A percentile compares a stretch with the other conserved stretches of the same genome.
Evolutionary conservation across 441 rosid genomes (phyloP).

Genomic region (Sinapis alba): DNA sequence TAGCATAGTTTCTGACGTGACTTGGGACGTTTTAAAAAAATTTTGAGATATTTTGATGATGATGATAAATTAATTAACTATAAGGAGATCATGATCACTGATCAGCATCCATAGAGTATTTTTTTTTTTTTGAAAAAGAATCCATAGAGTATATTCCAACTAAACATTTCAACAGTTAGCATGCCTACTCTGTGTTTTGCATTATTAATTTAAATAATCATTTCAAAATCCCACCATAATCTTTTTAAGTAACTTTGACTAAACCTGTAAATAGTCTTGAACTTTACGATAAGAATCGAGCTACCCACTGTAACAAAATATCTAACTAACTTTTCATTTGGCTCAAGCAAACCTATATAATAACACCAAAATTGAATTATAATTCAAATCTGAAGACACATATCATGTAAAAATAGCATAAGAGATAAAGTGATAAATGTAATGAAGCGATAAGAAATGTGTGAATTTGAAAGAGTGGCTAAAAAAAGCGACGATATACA

Average conservation of each 20-base stretch:
- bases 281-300: neutral
- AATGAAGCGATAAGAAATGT: slow-evolving; percentile 17
- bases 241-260: neutral
- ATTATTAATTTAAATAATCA: neutral
- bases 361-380: neutral
- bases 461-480: slow-evolving; percentile 9
- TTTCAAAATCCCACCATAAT: neutral
- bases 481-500: slow-evolving; percentile 24
- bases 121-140: too few relatives aligned
- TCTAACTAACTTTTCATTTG: neutral
- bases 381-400: neutral
- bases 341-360: neutral
- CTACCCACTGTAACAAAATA: neutral
- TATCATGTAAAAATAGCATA: neutral
- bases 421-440: neutral
- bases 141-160: slow-evolving; percentile 27
- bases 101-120: slow-evolving; percentile 21
- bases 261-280: neutral
- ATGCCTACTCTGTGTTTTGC: neutral
- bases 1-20: slow-evolving; percentile 6
- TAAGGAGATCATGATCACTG: neutral
- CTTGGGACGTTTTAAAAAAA: slow-evolving; percentile 9
- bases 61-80: neutral
- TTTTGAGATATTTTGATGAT: neutral
- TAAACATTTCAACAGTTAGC: slow-evolving; percentile 2